Conservation (phyloP, 148 eudicot species). For the Spergularia marina region DNA sequence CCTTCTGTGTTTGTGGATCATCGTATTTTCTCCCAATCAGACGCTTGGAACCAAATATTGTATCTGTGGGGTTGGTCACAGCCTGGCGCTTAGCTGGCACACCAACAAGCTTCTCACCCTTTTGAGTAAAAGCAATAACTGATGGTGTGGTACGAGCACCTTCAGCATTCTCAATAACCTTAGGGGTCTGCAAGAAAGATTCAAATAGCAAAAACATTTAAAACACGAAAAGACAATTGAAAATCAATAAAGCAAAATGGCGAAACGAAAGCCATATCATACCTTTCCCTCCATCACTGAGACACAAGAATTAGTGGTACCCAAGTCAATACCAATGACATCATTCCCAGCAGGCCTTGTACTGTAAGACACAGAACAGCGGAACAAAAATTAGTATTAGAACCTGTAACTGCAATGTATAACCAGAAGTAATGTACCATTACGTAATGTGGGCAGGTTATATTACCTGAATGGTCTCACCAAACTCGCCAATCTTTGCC, state of each 20-base stretch:
- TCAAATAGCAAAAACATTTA: neutral
- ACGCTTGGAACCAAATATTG: conserved; percentile 83
- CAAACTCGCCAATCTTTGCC: conserved; percentile 55
- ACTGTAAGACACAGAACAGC: conserved; percentile 30
- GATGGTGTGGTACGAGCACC: conserved; percentile 99
- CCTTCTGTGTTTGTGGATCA: conserved; percentile 87
- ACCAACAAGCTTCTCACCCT: conserved; percentile 88
- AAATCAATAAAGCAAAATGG: neutral
- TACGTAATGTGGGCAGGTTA: neutral
- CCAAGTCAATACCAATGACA: conserved; percentile 95
- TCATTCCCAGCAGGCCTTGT: conserved; percentile 75
- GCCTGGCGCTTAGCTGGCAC: conserved; percentile 96
- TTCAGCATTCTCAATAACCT: conserved; percentile 92
- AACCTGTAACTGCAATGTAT: neutral
- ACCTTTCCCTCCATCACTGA: conserved; percentile 99
- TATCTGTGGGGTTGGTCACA: conserved; percentile 83
- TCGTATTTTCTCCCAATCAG: conserved; percentile 86
- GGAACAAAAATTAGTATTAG: neutral
- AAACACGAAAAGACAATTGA: neutral
- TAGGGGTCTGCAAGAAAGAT: conserved; percentile 48
- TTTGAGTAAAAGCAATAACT: conserved; percentile 72
- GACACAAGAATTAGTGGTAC: conserved; percentile 95
- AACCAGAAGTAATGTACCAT: neutral
- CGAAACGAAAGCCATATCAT: neutral
- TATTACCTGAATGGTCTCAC: conserved; percentile 82